Percentiles rank a stretch among this genome's conserved stretches.
These are phyloP conservation scores for Fusarium kyushuense DNA, from an alignment of 2,329 filamentous ascomycete genomes.

Conservation along the genomic window DNA sequence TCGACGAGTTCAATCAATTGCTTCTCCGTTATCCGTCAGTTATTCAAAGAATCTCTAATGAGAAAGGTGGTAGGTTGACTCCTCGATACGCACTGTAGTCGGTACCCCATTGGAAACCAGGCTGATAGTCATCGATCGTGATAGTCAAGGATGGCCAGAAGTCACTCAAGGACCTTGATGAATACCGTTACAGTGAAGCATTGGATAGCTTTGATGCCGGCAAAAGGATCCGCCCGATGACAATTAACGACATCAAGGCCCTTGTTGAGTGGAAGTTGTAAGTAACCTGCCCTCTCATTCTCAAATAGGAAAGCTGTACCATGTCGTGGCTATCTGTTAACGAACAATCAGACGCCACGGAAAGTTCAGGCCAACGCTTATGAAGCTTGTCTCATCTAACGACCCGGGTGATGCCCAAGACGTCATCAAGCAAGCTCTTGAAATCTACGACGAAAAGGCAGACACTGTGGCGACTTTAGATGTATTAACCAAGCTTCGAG, in stretches of 20 bases:
- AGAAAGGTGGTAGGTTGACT: conserved; percentile 58
- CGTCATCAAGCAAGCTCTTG: conserved; percentile 66
- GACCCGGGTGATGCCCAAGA: conserved; percentile 58
- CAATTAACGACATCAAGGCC: conserved; percentile 67
- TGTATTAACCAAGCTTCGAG: conserved; percentile 71
- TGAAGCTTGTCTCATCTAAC: conserved; percentile 73
- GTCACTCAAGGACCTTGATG: conserved; percentile 69
- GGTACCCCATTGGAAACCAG: neutral
- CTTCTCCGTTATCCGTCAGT: conserved; percentile 57
- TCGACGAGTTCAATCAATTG: conserved; percentile 52
- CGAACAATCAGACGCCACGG: conserved; percentile 64
- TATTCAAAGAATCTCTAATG: conserved; percentile 58
- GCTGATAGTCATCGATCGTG: conserved; percentile 11
- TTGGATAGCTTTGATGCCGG: conserved; percentile 58
- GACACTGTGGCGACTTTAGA: conserved; percentile 63
- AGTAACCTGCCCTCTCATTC: conserved; percentile 46
- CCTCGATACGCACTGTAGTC: neutral
- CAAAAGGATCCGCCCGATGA: conserved; percentile 57
- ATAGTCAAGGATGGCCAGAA: conserved; percentile 63
- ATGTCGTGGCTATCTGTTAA: conserved; percentile 6
- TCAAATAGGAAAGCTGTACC: neutral
- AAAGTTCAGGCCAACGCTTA: conserved; percentile 70
- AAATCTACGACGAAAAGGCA: conserved; percentile 56
- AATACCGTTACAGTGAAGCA: conserved; percentile 69
- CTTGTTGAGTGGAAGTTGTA: conserved; percentile 81